Conservation (phyloP, 192 early-diverging fungal species). For the Coemansia sp. region DNA sequence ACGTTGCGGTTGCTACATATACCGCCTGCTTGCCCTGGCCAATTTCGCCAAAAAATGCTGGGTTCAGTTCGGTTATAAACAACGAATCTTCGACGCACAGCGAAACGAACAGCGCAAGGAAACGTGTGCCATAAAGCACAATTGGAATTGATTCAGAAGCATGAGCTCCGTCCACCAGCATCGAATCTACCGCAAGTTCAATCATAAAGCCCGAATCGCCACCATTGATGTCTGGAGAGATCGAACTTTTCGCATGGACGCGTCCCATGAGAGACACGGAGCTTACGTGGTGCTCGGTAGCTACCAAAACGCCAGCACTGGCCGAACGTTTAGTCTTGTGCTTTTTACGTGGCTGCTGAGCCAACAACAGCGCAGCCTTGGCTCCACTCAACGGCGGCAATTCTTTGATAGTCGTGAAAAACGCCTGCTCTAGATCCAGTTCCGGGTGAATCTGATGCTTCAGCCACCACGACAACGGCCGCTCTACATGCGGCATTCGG, state of each 20-base stretch:
- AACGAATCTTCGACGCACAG: constrained; percentile 24
- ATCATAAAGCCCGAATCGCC: constrained; percentile 15
- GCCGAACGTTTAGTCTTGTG: background rate
- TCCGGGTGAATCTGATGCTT: constrained; percentile 24
- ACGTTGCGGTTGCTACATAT: constrained; percentile 12
- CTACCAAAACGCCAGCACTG: background rate
- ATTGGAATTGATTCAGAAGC: background rate
- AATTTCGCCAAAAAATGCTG: background rate
- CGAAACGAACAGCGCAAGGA: constrained; percentile 20
- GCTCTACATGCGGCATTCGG: background rate
- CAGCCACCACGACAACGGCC: constrained; percentile 32
- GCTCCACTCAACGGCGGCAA: constrained; percentile 6
- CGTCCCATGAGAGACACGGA: constrained; percentile 17
- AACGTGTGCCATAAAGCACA: constrained; percentile 13
- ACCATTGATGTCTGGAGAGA: background rate
- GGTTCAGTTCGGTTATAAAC: constrained; percentile 17
- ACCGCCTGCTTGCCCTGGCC: background rate
- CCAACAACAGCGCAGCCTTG: constrained; percentile 5
- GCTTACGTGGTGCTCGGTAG: background rate
- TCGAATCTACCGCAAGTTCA: constrained; percentile 12
- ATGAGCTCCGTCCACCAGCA: background rate
- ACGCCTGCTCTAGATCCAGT: constrained; percentile 10
- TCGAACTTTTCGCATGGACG: constrained; percentile 15
- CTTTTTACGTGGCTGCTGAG: constrained; percentile 1
- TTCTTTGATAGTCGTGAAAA: constrained; percentile 11